Conservation (phyloP, 2,329 filamentous ascomycete genomes). For the Pyrenophora graminea region DNA sequence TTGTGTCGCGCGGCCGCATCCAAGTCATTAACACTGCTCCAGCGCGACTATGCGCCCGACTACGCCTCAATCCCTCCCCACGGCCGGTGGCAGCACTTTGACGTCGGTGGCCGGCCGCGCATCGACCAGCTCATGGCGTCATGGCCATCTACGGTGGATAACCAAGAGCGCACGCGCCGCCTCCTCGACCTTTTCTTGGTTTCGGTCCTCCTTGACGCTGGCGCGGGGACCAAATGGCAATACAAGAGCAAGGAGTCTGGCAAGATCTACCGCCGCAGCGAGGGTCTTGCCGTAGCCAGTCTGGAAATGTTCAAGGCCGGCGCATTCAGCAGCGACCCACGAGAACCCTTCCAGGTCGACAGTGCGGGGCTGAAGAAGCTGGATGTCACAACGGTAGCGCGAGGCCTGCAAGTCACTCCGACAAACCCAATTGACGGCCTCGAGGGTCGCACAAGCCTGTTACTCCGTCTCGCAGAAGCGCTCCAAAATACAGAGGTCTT, state of each 20-base stretch:
- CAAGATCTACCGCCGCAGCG: constrained; percentile 79
- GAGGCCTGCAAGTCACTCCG: constrained; percentile 81
- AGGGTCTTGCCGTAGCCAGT: constrained; percentile 79
- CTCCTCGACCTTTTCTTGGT: constrained; percentile 78
- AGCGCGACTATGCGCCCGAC: constrained; percentile 72
- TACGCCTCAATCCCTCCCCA: constrained; percentile 81
- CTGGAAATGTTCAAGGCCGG: constrained; percentile 94
- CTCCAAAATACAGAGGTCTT: constrained; percentile 83
- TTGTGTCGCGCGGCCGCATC: not conserved
- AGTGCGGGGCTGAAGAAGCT: constrained; percentile 75
- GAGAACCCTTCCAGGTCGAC: constrained; percentile 88
- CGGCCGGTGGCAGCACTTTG: constrained; percentile 78
- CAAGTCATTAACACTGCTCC: constrained; percentile 9
- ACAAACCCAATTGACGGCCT: constrained; percentile 82
- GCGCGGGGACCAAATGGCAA: constrained; percentile 86
- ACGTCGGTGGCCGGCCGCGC: constrained; percentile 75
- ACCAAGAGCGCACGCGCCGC: constrained; percentile 72
- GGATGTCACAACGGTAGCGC: constrained; percentile 73
- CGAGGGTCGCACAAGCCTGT: constrained; percentile 78
- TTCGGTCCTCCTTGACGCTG: constrained; percentile 82
- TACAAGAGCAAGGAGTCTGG: constrained; percentile 92
- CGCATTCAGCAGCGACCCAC: constrained; percentile 79
- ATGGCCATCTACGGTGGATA: constrained; percentile 71
- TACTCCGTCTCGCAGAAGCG: constrained; percentile 75
- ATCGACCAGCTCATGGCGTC: constrained; percentile 71